Evolutionary conservation across 2,329 filamentous ascomycete species (phyloP).

Genomic region (Botrytis porri): DNA sequence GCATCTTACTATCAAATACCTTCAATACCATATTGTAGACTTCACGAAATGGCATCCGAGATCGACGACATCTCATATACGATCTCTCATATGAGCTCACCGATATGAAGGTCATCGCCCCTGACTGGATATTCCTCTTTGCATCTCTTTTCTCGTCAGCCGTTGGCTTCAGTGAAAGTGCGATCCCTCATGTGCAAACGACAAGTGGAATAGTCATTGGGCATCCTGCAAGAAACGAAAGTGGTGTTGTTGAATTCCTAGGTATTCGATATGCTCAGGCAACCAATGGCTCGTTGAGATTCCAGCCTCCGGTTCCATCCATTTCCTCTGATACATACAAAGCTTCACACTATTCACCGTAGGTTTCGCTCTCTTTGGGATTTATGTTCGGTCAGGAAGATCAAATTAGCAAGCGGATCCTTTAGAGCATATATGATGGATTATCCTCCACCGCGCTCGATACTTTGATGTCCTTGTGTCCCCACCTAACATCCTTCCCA

Average conservation of each 20-base stretch:
- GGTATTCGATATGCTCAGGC: constrained; percentile 43
- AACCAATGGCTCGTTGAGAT: constrained; percentile 41
- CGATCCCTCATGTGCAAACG: constrained; percentile 24
- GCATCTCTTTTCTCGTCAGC: not conserved
- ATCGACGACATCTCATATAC: not conserved
- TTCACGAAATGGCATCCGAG: not conserved
- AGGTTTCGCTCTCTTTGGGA: not conserved
- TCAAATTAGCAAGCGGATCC: not conserved
- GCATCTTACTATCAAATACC: not conserved
- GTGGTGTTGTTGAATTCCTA: constrained; percentile 38
- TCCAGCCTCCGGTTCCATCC: constrained; percentile 30
- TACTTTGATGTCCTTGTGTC: not conserved
- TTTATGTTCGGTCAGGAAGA: not conserved
- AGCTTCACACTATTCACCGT: not conserved
- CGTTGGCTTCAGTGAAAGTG: too few relatives aligned
- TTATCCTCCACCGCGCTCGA: not conserved
- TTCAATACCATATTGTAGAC: not conserved
- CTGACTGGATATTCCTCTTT: not conserved
- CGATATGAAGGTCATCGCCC: not conserved
- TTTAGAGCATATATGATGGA: not conserved
- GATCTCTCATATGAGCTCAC: not conserved
- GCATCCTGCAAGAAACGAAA: constrained; percentile 26
- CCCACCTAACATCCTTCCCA: not conserved
- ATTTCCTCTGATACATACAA: not conserved
- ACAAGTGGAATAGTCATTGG: constrained; percentile 33